These are phyloP conservation scores for Urtica urens DNA, from an alignment of 306 rosid genomes.

Conservation along the genomic window DNA sequence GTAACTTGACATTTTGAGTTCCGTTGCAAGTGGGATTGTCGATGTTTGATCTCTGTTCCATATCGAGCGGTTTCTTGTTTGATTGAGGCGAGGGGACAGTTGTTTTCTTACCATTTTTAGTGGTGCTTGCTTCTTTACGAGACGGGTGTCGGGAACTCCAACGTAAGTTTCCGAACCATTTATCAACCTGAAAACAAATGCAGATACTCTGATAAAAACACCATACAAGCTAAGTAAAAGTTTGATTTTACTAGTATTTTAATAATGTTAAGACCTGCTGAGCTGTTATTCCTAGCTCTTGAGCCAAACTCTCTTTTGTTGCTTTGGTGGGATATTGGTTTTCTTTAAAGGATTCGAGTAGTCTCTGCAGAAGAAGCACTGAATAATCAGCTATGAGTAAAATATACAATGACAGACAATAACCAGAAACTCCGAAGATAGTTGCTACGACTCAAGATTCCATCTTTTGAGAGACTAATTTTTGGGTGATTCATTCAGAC, in stretches of 20 bases:
- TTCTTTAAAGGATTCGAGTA: conserved; percentile 58
- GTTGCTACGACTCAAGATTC: too few relatives aligned
- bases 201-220: not conserved
- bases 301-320: conserved; percentile 65
- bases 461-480: too few relatives aligned
- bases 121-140: conserved; percentile 18
- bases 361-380: conserved; percentile 38
- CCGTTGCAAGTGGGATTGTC: conserved; percentile 9
- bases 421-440: too few relatives aligned
- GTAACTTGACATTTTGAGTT: conserved; percentile 20
- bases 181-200: conserved; percentile 46
- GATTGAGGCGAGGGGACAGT: conserved; percentile 14
- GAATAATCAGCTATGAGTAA: not conserved
- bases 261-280: conserved; percentile 69
- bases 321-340: conserved; percentile 73
- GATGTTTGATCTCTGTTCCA: conserved; percentile 6
- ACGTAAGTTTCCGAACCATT: conserved; percentile 84
- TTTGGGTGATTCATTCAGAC: too few relatives aligned
- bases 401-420: not conserved
- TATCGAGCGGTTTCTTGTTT: conserved; percentile 5
- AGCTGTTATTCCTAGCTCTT: conserved; percentile 56
- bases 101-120: conserved; percentile 22
- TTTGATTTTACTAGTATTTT: conserved; percentile 7
- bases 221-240: not conserved
- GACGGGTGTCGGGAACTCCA: conserved; percentile 56